These are phyloP conservation scores for Psilocybe azurescens DNA, from an alignment of 768 basidiomycete genomes.

Conservation along the genomic window DNA sequence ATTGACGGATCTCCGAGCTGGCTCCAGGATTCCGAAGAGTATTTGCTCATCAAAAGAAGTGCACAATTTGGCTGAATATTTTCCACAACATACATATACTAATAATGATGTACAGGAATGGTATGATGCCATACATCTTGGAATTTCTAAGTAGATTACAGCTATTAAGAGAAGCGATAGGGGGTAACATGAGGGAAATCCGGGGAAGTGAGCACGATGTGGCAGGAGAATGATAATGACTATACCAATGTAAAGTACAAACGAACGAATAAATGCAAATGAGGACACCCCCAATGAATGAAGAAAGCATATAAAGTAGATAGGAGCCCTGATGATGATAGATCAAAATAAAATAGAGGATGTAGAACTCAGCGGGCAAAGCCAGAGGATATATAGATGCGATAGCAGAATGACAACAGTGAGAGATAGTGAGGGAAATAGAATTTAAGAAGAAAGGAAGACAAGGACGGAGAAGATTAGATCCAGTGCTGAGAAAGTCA, in stretches of 20 bases:
- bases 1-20: neutral
- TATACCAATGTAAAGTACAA: constrained; percentile 17
- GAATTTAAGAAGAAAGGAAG: constrained; percentile 13
- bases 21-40: neutral
- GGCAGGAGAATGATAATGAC: constrained; percentile 5
- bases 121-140: neutral
- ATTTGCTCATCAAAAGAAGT: neutral
- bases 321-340: constrained; percentile 3
- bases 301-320: constrained; percentile 10
- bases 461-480: constrained; percentile 1
- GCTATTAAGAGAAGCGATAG: constrained; percentile 1
- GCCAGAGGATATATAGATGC: constrained; percentile 5
- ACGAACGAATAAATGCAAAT: constrained; percentile 10
- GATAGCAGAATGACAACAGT: constrained; percentile 17
- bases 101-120: neutral
- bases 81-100: constrained; percentile 1
- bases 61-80: neutral
- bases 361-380: neutral
- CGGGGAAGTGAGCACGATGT: neutral
- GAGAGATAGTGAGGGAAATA: constrained; percentile 13
- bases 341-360: constrained; percentile 11
- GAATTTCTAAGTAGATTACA: constrained; percentile 10
- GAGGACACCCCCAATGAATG: constrained; percentile 7
- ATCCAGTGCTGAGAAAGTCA: neutral
- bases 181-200: neutral